Percentiles rank a stretch among this genome's conserved stretches.
These are phyloP conservation scores for Dryadomyces sulphureus DNA, from an alignment of 2,329 filamentous ascomycete genomes.

Conservation along the genomic window DNA sequence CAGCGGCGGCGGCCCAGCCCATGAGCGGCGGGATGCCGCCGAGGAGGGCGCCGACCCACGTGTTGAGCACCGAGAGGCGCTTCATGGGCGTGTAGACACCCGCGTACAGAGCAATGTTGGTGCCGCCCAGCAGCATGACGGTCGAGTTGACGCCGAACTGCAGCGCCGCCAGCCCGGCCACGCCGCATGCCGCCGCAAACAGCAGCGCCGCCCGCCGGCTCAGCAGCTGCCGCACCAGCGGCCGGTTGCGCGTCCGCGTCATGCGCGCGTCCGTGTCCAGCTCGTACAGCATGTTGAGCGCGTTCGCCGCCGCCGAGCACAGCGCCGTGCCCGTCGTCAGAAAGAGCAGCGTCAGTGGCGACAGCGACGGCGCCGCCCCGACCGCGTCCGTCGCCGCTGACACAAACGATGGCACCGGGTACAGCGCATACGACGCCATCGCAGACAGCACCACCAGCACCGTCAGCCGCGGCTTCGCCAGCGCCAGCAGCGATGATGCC, in stretches of 20 bases:
- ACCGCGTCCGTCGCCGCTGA: slow-evolving; percentile 27
- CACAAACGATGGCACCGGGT: slow-evolving; percentile 80
- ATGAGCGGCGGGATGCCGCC: slow-evolving; percentile 91
- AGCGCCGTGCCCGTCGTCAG: slow-evolving; percentile 80
- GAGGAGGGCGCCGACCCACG: slow-evolving; percentile 86
- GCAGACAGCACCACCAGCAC: slow-evolving; percentile 83
- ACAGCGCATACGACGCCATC: slow-evolving; percentile 82
- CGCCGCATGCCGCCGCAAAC: slow-evolving; percentile 65
- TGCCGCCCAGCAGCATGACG: slow-evolving; percentile 66
- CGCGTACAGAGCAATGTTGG: slow-evolving; percentile 82
- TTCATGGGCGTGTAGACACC: slow-evolving; percentile 90
- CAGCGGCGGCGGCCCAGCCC: slow-evolving; percentile 93
- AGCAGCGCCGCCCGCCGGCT: slow-evolving; percentile 53
- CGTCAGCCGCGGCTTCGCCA: slow-evolving; percentile 89
- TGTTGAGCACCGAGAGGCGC: slow-evolving; percentile 72
- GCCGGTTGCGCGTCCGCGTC: slow-evolving; percentile 82
- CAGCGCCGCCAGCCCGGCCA: slow-evolving; percentile 54
- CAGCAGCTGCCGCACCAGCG: slow-evolving; percentile 70
- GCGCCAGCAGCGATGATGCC: slow-evolving; percentile 68
- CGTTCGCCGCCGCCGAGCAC: slow-evolving; percentile 81
- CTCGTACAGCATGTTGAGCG: slow-evolving; percentile 96
- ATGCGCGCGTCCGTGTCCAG: slow-evolving; percentile 80
- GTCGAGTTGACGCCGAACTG: slow-evolving; percentile 92
- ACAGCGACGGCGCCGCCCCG: slow-evolving; percentile 55
- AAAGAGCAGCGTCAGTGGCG: slow-evolving; percentile 81